Conservation (phyloP, 129 eudicot genomes). For the Deinandra increscens region DNA sequence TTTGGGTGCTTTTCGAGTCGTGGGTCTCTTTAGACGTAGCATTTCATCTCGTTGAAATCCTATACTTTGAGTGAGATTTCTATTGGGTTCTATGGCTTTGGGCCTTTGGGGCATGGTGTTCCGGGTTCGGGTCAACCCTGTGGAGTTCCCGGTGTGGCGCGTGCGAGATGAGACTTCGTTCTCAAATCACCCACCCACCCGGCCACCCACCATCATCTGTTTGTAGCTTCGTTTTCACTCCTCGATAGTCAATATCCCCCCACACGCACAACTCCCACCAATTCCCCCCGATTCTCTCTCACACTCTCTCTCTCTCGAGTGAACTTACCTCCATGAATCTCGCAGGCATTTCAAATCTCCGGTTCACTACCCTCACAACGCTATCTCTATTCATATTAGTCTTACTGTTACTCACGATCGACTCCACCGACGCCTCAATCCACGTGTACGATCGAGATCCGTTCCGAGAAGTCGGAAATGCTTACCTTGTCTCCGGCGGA, state of each 20-base stretch:
- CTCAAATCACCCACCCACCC: background rate
- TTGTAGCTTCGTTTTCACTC: constrained; percentile 32
- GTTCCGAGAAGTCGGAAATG: constrained; percentile 90
- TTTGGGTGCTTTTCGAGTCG: too few species aligned
- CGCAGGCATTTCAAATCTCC: constrained; percentile 31
- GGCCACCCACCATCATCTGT: too few species aligned
- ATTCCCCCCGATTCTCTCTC: constrained; percentile 43
- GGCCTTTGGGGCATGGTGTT: too few species aligned
- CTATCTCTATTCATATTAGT: constrained; percentile 8
- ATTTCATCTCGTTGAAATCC: too few species aligned
- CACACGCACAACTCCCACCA: constrained; percentile 33
- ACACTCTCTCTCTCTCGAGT: constrained; percentile 35
- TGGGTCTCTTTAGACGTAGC: too few species aligned
- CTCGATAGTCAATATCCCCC: background rate
- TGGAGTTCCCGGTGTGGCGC: background rate
- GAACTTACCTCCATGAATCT: constrained; percentile 44
- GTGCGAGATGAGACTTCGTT: background rate
- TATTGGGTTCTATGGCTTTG: too few species aligned
- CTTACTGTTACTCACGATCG: constrained; percentile 24
- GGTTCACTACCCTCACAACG: constrained; percentile 21
- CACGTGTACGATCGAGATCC: constrained; percentile 83
- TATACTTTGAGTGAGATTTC: too few species aligned
- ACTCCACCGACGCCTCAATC: constrained; percentile 67
- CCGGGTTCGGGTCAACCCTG: background rate
- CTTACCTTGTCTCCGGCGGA: constrained; percentile 91